Evolutionary conservation across 352 stramenopile genomes (phyloP), one percentile per base, ranked within the genome.

Genomic region (Saprolegnia diclina): DNA sequence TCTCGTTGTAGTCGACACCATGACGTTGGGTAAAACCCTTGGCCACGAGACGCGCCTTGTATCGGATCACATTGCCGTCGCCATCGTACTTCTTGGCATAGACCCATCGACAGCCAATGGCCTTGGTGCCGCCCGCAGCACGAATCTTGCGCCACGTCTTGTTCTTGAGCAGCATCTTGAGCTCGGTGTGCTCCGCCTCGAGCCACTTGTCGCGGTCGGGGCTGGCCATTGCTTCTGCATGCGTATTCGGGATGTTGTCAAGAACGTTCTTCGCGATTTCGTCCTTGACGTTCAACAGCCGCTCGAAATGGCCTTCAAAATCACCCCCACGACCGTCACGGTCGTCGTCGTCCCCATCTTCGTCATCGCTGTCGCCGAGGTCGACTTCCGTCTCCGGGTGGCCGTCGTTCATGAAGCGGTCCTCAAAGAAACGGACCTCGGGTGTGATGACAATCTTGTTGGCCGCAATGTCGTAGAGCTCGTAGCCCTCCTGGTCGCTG

Each of bases 1-100:
- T 76, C 24, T 74, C 65, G 26, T 75, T 56, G 56, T 71, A 78
- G 46, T 78, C 67, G n/a, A 71, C 48, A 14, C 73, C 73, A 14
- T 68, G 52, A 18, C 64, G 59, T 67, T 78, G 71, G 18, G 44
- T 38, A 61, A 74, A 78, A 19, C 73, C 73, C 35, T 73, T 71
- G 26, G 57, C 64, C 24, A 76, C 73, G 13, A 78, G 52, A 13
- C 71, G 65, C 42, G 73, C 73, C 22, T 72, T 73, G 62, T 73
- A 78, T 7, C 67, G 46, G 7, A 67, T 57, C 18, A 76, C 55
- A 16, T 65, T 50, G n/a, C 71, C 73, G 29, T 73, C 10, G 55
- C 48, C 59, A 38, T 77, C 59, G 6, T n/a, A 40, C 53, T 72
- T 75, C 19, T 53, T 46, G 16, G 54, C 45, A 56, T 72, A 77